Conservation (phyloP, 352 stramenopile genomes). For the Phytophthora cryptogea region DNA sequence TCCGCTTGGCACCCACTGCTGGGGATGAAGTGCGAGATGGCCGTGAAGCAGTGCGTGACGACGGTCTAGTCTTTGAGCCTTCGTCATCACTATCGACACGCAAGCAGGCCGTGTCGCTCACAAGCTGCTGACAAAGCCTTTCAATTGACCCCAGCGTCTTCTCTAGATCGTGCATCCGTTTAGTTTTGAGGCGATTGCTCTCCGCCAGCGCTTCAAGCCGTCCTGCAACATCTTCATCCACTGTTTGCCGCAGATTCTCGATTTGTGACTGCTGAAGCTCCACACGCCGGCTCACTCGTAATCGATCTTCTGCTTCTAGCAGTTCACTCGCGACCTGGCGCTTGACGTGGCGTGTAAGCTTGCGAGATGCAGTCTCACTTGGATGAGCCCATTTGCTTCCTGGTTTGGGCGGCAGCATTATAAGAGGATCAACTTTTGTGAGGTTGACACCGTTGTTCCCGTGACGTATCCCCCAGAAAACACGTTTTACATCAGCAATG, state of each 20-base stretch:
- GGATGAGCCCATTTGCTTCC: constrained; percentile 4
- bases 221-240: constrained; percentile 53
- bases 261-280: constrained; percentile 59
- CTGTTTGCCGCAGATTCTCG: constrained; percentile 35
- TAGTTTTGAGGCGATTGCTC: constrained; percentile 60
- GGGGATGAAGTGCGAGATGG: constrained; percentile 11
- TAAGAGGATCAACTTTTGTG: constrained; percentile 60
- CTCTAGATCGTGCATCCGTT: constrained; percentile 65
- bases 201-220: constrained; percentile 53
- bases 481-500: constrained; percentile 48
- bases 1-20: constrained; percentile 7
- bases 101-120: constrained; percentile 52
- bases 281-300: constrained; percentile 35
- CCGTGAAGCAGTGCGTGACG: constrained; percentile 11
- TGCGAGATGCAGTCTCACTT: constrained; percentile 39
- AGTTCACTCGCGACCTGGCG: constrained; percentile 40
- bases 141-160: constrained; percentile 63
- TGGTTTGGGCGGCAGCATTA: constrained; percentile 22
- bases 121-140: constrained; percentile 66
- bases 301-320: constrained; percentile 26
- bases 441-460: constrained; percentile 40
- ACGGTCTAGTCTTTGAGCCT: constrained; percentile 7
- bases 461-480: constrained; percentile 48
- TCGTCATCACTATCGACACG: constrained; percentile 36
- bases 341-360: constrained; percentile 54